Evolutionary conservation across 208 protist genomes (phyloP).

Genomic region (Wallacemonas rigidus): DNA sequence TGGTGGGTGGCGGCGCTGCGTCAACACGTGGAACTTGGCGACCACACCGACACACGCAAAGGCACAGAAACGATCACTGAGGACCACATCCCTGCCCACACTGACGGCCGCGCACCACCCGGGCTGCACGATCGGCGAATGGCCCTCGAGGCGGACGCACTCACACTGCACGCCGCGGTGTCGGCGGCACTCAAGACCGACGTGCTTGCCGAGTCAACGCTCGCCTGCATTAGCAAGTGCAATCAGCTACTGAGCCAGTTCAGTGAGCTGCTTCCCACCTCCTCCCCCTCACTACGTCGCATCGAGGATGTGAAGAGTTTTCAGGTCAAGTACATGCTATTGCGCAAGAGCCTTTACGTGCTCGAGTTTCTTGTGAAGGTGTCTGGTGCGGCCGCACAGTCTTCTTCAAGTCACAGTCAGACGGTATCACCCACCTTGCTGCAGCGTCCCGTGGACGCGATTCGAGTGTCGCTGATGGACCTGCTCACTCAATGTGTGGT

Average conservation of each 20-base stretch:
- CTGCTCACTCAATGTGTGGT: conserved; percentile 23
- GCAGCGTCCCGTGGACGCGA: not conserved
- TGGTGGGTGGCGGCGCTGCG: conserved; percentile 21
- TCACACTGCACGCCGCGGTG: conserved; percentile 8
- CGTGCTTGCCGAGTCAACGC: not conserved
- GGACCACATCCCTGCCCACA: too few relatives aligned
- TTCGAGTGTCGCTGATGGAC: conserved; percentile 21
- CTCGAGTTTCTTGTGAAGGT: conserved; percentile 24
- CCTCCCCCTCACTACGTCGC: not conserved
- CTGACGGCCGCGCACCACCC: not conserved
- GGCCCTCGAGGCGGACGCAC: conserved; percentile 1
- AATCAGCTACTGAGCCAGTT: conserved; percentile 31
- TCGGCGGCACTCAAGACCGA: conserved; percentile 10
- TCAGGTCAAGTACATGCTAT: conserved; percentile 20
- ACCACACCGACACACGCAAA: not conserved
- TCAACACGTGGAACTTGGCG: not conserved
- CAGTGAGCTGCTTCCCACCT: conserved; percentile 18
- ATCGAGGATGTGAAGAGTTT: conserved; percentile 22
- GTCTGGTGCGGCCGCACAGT: not conserved
- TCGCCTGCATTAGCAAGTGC: conserved; percentile 26
- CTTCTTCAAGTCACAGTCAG: not conserved
- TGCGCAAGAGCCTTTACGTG: conserved; percentile 32
- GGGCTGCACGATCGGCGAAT: not conserved
- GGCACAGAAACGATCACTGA: too few relatives aligned
- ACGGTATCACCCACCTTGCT: not conserved